phyloP scores from a whole-genome alignment of 2,329 filamentous ascomycete species.

The Neofusicoccum kwambonambiense region DNA sequence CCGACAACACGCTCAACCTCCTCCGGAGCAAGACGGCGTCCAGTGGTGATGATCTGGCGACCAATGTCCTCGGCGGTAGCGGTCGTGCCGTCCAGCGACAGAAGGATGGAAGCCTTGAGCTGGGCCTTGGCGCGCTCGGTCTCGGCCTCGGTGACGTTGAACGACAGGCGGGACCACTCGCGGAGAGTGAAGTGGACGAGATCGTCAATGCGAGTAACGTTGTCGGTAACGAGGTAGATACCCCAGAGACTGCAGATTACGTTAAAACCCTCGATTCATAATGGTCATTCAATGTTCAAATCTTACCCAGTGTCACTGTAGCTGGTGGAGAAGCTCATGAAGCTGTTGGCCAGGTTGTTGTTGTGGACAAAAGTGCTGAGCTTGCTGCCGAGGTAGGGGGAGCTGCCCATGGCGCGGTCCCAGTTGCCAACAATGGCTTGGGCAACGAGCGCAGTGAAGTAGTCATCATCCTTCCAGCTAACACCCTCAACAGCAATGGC shows the following conservation, averaged over 20 bases:
- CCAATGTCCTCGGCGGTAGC: conserved; percentile 98
- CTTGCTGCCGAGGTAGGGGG: conserved; percentile 96
- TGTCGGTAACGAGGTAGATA: conserved; percentile 96
- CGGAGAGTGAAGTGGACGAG: conserved; percentile 97
- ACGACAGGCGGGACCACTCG: conserved; percentile 94
- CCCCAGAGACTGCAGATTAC: conserved; percentile 78
- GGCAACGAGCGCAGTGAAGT: conserved; percentile 96
- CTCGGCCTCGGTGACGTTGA: conserved; percentile 84
- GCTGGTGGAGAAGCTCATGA: conserved; percentile 99
- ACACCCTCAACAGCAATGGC: conserved; percentile 99
- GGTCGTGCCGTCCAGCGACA: conserved; percentile 95
- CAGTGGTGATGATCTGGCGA: conserved; percentile 96
- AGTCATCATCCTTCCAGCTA: conserved; percentile 98
- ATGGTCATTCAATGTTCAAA: conserved; percentile 18
- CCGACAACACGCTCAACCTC: conserved; percentile 94
- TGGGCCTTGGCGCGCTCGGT: conserved; percentile 98
- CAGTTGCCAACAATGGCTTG: conserved; percentile 99
- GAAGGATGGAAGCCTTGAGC: conserved; percentile 95
- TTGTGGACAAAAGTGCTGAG: conserved; percentile 92
- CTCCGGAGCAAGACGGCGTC: conserved; percentile 82
- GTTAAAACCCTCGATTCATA: conserved; percentile 11
- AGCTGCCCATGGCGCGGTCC: conserved; percentile 98
- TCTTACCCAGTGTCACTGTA: conserved; percentile 97
- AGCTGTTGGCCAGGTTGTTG: conserved; percentile 96
- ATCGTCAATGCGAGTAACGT: conserved; percentile 84